phyloP scores from a whole-genome alignment of 305 asterid genomes.

The Fraxinus latifolia region DNA sequence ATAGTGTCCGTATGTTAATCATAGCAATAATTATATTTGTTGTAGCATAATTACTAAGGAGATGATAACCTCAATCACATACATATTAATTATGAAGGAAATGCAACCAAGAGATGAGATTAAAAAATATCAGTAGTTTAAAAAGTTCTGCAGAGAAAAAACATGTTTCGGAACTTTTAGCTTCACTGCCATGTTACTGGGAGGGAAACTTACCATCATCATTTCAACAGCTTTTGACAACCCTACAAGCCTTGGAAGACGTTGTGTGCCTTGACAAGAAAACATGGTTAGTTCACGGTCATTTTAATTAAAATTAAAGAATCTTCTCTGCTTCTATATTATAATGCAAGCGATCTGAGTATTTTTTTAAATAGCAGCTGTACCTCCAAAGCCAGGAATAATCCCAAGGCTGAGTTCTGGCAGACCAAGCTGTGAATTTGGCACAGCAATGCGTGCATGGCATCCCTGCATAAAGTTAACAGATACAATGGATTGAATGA shows the following conservation, averaged over 20 bases:
- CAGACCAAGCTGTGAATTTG: conserved; percentile 72
- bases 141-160: conserved; percentile 4
- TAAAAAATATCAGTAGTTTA: neutral
- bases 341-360: conserved; percentile 5
- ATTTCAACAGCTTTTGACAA: conserved; percentile 77
- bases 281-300: conserved; percentile 19
- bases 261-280: conserved; percentile 75
- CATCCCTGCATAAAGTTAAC: conserved; percentile 54
- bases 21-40: neutral
- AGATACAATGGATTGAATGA: conserved; percentile 4
- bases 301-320: conserved; percentile 15
- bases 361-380: conserved; percentile 4
- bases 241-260: conserved; percentile 93
- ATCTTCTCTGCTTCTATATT: conserved; percentile 11
- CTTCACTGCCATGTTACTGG: conserved; percentile 5
- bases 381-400: conserved; percentile 96
- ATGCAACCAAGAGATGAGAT: neutral
- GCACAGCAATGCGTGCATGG: conserved; percentile 92
- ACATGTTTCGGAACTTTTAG: neutral
- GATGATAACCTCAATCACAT: conserved; percentile 8
- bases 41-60: neutral
- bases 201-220: conserved; percentile 68
- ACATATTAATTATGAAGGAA: neutral
- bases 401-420: conserved; percentile 96
- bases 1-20: neutral